Base-by-base conservation (phyloP, 2,329 filamentous ascomycete species). In the Diaporthe sp. region DNA sequence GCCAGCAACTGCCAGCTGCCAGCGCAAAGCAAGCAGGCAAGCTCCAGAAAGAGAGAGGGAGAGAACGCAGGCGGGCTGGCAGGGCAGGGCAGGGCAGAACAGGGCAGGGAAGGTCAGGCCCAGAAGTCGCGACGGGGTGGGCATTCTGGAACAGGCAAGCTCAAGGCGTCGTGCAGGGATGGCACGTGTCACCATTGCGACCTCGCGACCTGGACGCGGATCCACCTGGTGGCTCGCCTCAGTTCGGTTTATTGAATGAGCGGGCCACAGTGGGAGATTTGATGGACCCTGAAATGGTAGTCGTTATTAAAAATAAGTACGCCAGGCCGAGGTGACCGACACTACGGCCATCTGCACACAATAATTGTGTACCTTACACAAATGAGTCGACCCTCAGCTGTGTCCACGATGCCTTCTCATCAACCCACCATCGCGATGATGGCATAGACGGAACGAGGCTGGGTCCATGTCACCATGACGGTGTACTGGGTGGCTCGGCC, bases 231-330 rank as follows among this genome's bases (percentile, higher is more conserved):
- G 65, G 49, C 65, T 55, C n/a, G 49, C 49, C 71, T 57, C 46
- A 65, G 46, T 55, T 28, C 37, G 31, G 49, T 73, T 60, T 73
- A 65, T 65, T 65, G 71, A 73, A 73, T 65, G 71, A 65, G 49
- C 37, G 71, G 61, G 49, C 71, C 71, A 73, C 71, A 65, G 60
- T 73, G 55, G 71, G 71, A 73, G 39, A 73, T 73, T 73, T 55
- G 71, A 44, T 73, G 60, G 58, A 62, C 19, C 71, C 58, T 65
- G 39, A 57, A 34, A 42, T 62, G 58, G 58, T 28, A 39, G 71
- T 73, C 71, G 49, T 73, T 55, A 73, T 73, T 55, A 73, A 73
- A 72, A 70, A 53, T 39, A 68, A 53, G 65, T 65, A 19, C 49
- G 49, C 65, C 49, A 22, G 55, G 49, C 65, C 49, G 65, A 70